phyloP scores from a whole-genome alignment of 441 rosid species.

The Populus hybrid region DNA sequence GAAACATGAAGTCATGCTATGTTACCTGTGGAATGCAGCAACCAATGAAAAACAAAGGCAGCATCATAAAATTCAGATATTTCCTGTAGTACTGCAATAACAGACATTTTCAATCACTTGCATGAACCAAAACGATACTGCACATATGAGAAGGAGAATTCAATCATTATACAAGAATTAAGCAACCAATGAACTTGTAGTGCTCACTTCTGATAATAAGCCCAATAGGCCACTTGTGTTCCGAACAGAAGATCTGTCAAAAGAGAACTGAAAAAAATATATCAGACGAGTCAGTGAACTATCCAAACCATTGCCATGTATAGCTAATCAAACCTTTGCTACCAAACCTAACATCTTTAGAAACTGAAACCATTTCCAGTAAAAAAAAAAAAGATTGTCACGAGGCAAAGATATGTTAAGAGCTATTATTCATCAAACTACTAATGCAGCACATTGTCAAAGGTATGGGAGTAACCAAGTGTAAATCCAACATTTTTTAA shows the following conservation, averaged over 20 bases:
- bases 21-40: slow-evolving; percentile 76
- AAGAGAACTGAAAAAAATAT: slow-evolving; percentile 50
- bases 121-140: background rate
- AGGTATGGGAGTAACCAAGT: background rate
- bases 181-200: background rate
- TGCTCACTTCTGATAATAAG: slow-evolving; percentile 63
- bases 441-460: background rate
- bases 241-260: slow-evolving; percentile 37
- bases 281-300: background rate
- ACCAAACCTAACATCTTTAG: background rate
- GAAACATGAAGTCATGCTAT: slow-evolving; percentile 11
- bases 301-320: background rate
- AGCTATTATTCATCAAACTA: background rate
- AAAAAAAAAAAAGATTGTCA: background rate
- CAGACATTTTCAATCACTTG: slow-evolving; percentile 20
- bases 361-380: background rate
- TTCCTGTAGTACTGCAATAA: slow-evolving; percentile 63
- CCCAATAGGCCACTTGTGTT: slow-evolving; percentile 44
- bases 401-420: background rate
- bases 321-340: background rate
- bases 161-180: background rate
- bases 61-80: slow-evolving; percentile 55
- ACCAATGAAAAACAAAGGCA: slow-evolving; percentile 56
- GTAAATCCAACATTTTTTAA: background rate
- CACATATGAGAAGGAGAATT: slow-evolving; percentile 3